Evolutionary conservation across 805 yeast genomes (phyloP), one percentile per base, ranked within the genome.

Genomic region (Wickerhamomyces canadensis): DNA sequence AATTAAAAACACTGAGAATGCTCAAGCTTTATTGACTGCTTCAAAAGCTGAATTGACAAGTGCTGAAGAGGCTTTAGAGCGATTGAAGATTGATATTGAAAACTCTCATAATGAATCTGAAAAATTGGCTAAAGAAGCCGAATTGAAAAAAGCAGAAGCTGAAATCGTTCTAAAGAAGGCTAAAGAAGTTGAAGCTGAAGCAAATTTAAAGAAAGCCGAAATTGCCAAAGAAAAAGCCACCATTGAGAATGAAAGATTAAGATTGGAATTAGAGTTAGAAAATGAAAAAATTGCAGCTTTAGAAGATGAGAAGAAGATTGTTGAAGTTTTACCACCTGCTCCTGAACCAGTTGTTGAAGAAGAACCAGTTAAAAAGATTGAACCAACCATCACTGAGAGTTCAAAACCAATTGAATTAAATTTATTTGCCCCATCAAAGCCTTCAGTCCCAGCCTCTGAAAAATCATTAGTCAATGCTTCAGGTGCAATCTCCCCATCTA

Each of bases 1-100:
- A 44, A 50, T 59, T 19, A 57, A 61, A 41, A 69, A 77, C 47
- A 61, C 61, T 27, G 74, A 71, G 32, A 63, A 62, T 43, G 70
- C 69, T 17, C 46, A 51, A 27, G 53, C 57, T 14, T 64, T 69
- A 45, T 51, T 75, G 21, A 69, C 65, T 26, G 67, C 67, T 27
- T 68, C 74, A 40, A 58, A 64, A 36, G 48, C 51, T 17, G 67
- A 73, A 50, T 62, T 64, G 27, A 64, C 61, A 12, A 49, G 56
- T 28, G 59, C 74, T 35, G 59, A 58, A 40, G 53, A 46, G 10
- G 51, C 54, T n/a, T 59, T 62, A 33, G 60, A 47, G 12, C 57
- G 54, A 26, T 57, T 61, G 32, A 61, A 62, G 33, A 41, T 44
- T 21, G 62, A 58, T 15, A 55, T 62, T 35, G 57, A 47, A 26